Evolutionary conservation across 2,329 filamentous ascomycete species (phyloP).

Genomic region (Zymoseptoria pseudotritici): DNA sequence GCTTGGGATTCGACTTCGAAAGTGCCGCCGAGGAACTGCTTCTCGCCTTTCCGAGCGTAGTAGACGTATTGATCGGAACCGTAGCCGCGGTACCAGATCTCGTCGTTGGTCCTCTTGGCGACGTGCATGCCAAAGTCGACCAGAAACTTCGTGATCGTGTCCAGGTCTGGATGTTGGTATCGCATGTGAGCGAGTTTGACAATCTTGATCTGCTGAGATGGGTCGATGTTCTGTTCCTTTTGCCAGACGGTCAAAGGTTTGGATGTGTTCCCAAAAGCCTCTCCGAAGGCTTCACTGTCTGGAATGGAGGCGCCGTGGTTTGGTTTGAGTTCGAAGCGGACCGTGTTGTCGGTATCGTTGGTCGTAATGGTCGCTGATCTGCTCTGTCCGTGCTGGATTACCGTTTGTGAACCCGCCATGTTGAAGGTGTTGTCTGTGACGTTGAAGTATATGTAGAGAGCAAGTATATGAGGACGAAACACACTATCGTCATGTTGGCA

Average conservation of each 20-base stretch:
- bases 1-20: constrained; percentile 37
- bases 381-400: constrained; percentile 18
- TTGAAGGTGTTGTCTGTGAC: neutral
- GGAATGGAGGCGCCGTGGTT: constrained; percentile 35
- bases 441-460: neutral
- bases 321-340: constrained; percentile 23
- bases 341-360: constrained; percentile 10
- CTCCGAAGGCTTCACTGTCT: constrained; percentile 28
- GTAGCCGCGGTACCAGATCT: constrained; percentile 39
- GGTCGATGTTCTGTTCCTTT: constrained; percentile 34
- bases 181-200: constrained; percentile 46
- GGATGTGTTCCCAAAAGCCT: constrained; percentile 28
- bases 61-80: constrained; percentile 40
- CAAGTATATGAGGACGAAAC: neutral
- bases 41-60: constrained; percentile 34
- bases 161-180: constrained; percentile 47
- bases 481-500: neutral
- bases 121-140: constrained; percentile 40
- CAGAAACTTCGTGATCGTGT: constrained; percentile 41
- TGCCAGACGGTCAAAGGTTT: constrained; percentile 34
- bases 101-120: constrained; percentile 30
- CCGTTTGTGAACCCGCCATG: constrained; percentile 17
- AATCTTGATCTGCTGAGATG: constrained; percentile 39
- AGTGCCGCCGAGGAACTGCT: constrained; percentile 37
- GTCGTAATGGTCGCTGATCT: constrained; percentile 24